Evolutionary conservation across 179 eudicot species (phyloP).

Genomic region (Beta macrorhiza): DNA sequence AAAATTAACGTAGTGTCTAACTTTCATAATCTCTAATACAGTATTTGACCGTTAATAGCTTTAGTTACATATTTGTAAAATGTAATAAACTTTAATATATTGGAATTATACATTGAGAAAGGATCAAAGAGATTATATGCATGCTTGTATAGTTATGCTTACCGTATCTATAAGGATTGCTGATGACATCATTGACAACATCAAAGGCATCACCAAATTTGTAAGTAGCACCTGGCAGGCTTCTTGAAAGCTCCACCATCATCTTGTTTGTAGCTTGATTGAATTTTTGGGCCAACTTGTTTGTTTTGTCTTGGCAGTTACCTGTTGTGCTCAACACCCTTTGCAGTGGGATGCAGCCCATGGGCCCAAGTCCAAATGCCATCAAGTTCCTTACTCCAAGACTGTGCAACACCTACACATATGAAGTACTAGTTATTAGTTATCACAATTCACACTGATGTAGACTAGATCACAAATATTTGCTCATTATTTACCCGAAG

Average conservation of each 20-base stretch:
- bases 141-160: not conserved
- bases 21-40: too few species aligned
- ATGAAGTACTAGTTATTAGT: not conserved
- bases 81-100: too few species aligned
- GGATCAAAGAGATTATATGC: not conserved
- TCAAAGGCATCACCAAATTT: constrained; percentile 90
- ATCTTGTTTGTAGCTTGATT: constrained; percentile 52
- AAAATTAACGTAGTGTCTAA: too few species aligned
- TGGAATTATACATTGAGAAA: too few species aligned
- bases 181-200: constrained; percentile 72
- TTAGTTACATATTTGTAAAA: too few species aligned
- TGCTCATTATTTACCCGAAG: too few species aligned
- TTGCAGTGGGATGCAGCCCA: constrained; percentile 97
- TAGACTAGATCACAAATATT: too few species aligned
- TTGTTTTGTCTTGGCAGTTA: constrained; percentile 71
- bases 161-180: constrained; percentile 73
- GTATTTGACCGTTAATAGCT: too few species aligned
- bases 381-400: constrained; percentile 73
- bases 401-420: constrained; percentile 52
- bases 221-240: constrained; percentile 60
- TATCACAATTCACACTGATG: too few species aligned
- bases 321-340: constrained; percentile 70
- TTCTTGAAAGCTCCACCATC: constrained; percentile 42
- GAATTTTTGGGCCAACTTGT: constrained; percentile 60
- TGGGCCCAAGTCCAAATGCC: constrained; percentile 88